Evolutionary conservation across 2,329 filamentous ascomycete species (phyloP).

Genomic region (Ampelomyces quisqualis): DNA sequence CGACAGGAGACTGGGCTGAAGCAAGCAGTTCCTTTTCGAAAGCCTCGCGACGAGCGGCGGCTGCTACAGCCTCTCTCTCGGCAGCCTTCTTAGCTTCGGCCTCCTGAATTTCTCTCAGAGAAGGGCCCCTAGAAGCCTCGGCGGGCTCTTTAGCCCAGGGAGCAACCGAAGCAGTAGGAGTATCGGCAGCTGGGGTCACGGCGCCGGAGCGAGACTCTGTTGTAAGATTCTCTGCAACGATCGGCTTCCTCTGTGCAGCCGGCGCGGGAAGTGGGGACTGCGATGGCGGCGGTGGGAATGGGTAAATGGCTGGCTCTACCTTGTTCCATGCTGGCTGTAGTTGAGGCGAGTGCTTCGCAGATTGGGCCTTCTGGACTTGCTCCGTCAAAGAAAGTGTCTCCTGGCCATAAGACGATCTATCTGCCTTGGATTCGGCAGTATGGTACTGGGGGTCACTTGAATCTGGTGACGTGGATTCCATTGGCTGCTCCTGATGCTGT

Average conservation of each 20-base stretch:
- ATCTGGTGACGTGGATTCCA: slow-evolving; percentile 24
- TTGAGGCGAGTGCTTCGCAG: slow-evolving; percentile 59
- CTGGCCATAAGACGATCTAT: slow-evolving; percentile 33
- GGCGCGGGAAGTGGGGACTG: slow-evolving; percentile 84
- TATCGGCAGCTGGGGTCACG: slow-evolving; percentile 70
- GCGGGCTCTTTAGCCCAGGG: slow-evolving; percentile 89
- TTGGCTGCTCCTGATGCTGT: slow-evolving; percentile 25
- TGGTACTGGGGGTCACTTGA: slow-evolving; percentile 14
- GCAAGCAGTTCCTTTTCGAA: slow-evolving; percentile 76
- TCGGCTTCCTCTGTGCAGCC: slow-evolving; percentile 82
- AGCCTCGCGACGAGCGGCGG: slow-evolving; percentile 71
- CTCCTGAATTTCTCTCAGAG: slow-evolving; percentile 94
- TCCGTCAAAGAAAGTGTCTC: slow-evolving; percentile 72
- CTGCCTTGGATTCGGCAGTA: no score
- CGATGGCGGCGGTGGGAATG: slow-evolving; percentile 71
- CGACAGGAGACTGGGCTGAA: slow-evolving; percentile 59
- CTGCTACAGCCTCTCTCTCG: slow-evolving; percentile 78
- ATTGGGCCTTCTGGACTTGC: slow-evolving; percentile 75
- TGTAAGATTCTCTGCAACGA: slow-evolving; percentile 72
- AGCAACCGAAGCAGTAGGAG: slow-evolving; percentile 71
- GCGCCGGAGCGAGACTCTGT: slow-evolving; percentile 70
- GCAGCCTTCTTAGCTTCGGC: slow-evolving; percentile 91
- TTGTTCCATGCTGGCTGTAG: slow-evolving; percentile 60
- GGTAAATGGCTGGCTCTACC: slow-evolving; percentile 72
- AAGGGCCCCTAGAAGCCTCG: slow-evolving; percentile 77